Evolutionary conservation across 495 filamentous ascomycete species (phyloP).

Genomic region (Podospora appendiculata): DNA sequence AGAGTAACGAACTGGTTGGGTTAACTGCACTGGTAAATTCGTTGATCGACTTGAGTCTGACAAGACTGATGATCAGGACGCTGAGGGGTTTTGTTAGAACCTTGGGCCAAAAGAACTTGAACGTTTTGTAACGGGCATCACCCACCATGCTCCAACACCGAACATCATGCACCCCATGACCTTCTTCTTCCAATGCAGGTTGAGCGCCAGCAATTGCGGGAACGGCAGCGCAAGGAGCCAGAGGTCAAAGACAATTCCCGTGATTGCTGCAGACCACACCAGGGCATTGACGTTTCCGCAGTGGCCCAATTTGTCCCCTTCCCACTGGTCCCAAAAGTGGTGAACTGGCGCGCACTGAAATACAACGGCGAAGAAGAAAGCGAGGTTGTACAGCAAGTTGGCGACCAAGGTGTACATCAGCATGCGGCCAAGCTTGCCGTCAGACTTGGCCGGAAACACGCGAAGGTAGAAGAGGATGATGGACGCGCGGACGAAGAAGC

Average conservation of each 20-base stretch:
- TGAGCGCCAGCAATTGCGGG: conserved; percentile 22
- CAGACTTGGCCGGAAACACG: conserved; percentile 28
- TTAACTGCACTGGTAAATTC: conserved; percentile 15
- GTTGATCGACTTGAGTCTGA: conserved; percentile 23
- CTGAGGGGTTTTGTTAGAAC: conserved; percentile 5
- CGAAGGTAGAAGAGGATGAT: conserved; percentile 46
- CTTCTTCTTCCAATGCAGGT: conserved; percentile 29
- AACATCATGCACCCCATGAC: conserved; percentile 29
- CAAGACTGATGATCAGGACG: conserved; percentile 21
- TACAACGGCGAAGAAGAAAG: conserved; percentile 26
- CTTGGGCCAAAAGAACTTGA: not conserved
- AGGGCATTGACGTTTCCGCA: conserved; percentile 26
- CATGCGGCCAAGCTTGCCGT: conserved; percentile 19
- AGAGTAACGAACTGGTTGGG: conserved; percentile 17
- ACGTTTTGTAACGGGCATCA: not conserved
- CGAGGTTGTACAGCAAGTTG: conserved; percentile 28
- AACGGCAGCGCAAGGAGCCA: conserved; percentile 32
- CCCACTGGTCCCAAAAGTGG: conserved; percentile 23
- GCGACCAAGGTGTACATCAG: conserved; percentile 22
- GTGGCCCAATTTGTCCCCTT: conserved; percentile 11
- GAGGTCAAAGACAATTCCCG: conserved; percentile 28
- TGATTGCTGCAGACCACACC: conserved; percentile 20
- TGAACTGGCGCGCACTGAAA: conserved; percentile 39
- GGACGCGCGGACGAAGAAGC: conserved; percentile 35
- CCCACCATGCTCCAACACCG: conserved; percentile 27